Evolutionary conservation across 768 basidiomycete species (phyloP).

Genomic region (Tricholoma matsutake): DNA sequence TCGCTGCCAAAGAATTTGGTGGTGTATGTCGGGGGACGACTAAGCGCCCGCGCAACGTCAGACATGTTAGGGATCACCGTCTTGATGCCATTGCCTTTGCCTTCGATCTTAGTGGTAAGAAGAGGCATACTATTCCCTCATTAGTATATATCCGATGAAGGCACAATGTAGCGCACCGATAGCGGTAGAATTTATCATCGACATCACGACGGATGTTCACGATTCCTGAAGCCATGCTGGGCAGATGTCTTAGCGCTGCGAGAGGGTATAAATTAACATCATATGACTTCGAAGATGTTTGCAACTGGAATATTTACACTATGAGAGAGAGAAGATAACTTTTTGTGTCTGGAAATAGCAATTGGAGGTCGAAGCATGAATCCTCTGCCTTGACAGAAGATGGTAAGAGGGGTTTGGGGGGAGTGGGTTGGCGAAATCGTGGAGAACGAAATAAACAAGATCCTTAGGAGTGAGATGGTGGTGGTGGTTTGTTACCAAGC

Average conservation of each 20-base stretch:
- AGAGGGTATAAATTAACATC: neutral
- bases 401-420: slow-evolving; percentile 32
- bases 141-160: no score
- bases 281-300: neutral
- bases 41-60: slow-evolving; percentile 93
- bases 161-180: slow-evolving; percentile 53
- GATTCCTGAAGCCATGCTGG: slow-evolving; percentile 84
- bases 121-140: slow-evolving; percentile 76
- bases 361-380: slow-evolving; percentile 94
- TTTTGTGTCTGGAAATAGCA: slow-evolving; percentile 66
- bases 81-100: slow-evolving; percentile 99
- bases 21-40: slow-evolving; percentile 91
- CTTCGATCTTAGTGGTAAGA: slow-evolving; percentile 94
- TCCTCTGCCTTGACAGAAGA: slow-evolving; percentile 75
- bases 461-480: slow-evolving; percentile 12
- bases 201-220: slow-evolving; percentile 96
- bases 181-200: slow-evolving; percentile 95
- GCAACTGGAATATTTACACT: slow-evolving; percentile 22
- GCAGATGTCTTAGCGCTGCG: slow-evolving; percentile 58
- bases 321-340: slow-evolving; percentile 46
- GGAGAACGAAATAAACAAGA: slow-evolving; percentile 32
- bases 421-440: slow-evolving; percentile 63
- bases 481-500: slow-evolving; percentile 27
- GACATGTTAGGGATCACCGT: slow-evolving; percentile 99
- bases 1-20: slow-evolving; percentile 99